phyloP scores from a whole-genome alignment of 371 early-diverging fungal genomes.

The Rhizomucor pusillus region DNA sequence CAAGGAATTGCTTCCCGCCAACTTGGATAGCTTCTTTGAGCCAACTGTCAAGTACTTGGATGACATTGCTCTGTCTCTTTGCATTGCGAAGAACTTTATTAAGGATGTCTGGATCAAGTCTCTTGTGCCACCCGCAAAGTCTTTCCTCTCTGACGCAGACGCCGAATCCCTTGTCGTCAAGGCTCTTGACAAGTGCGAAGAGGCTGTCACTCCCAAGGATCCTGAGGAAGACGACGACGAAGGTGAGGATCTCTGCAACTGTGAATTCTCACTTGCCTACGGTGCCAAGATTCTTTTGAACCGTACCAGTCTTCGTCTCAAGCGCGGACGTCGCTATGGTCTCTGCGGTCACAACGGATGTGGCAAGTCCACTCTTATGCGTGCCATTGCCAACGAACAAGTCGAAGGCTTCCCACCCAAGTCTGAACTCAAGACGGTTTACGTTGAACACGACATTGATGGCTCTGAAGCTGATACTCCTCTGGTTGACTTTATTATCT shows the following conservation, averaged over 20 bases:
- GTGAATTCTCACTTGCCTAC: constrained; percentile 79
- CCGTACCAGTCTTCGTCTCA: constrained; percentile 71
- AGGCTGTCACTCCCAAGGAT: constrained; percentile 42
- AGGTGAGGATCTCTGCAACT: constrained; percentile 76
- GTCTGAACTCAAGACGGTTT: constrained; percentile 66
- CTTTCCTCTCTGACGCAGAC: constrained; percentile 18
- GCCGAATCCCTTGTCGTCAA: constrained; percentile 31
- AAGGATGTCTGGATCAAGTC: constrained; percentile 39
- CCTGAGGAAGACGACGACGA: constrained; percentile 63
- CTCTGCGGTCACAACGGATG: constrained; percentile 83
- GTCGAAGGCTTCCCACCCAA: constrained; percentile 76
- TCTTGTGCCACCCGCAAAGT: constrained; percentile 25
- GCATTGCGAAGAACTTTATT: constrained; percentile 33
- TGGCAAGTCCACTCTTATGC: constrained; percentile 88
- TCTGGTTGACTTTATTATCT: constrained; percentile 64
- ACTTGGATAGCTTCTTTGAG: constrained; percentile 23
- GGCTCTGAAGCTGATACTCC: constrained; percentile 67
- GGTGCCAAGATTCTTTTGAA: constrained; percentile 83
- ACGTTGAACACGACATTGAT: constrained; percentile 77
- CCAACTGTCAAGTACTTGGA: constrained; percentile 35
- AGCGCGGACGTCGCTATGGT: constrained; percentile 79
- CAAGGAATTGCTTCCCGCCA: constrained; percentile 39
- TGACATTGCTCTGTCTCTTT: constrained; percentile 32
- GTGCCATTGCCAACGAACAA: constrained; percentile 71
- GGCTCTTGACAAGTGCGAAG: constrained; percentile 39